These are phyloP conservation scores for Ogataea minuta DNA, from an alignment of 805 yeast genomes.

Conservation along the genomic window DNA sequence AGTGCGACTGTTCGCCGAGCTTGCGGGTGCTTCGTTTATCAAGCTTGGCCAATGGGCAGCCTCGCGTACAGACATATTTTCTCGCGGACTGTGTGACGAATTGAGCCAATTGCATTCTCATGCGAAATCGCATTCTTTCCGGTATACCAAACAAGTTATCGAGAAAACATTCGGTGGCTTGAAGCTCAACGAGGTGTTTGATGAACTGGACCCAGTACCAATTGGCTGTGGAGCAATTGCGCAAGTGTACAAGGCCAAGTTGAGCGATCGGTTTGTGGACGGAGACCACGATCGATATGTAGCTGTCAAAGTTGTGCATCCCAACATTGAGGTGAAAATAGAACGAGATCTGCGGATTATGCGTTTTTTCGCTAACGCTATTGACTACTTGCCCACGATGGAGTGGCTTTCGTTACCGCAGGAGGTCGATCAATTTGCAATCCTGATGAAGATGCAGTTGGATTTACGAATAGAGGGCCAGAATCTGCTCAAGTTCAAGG, in stretches of 20 bases:
- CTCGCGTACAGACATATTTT: conserved; percentile 89
- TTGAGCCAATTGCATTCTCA: conserved; percentile 78
- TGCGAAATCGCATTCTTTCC: conserved; percentile 69
- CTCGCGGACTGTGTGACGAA: conserved; percentile 73
- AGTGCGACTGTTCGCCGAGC: conserved; percentile 65
- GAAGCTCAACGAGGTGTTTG: conserved; percentile 71
- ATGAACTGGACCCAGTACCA: conserved; percentile 70
- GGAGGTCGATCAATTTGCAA: conserved; percentile 85
- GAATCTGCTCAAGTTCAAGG: conserved; percentile 68
- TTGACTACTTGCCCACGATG: conserved; percentile 85
- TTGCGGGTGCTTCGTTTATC: conserved; percentile 89
- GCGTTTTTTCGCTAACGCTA: conserved; percentile 69
- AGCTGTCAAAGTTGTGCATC: conserved; percentile 92
- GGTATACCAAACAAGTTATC: conserved; percentile 57
- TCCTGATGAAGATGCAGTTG: conserved; percentile 83
- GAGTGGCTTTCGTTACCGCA: conserved; percentile 96
- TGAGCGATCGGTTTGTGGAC: conserved; percentile 42
- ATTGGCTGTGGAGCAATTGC: conserved; percentile 99
- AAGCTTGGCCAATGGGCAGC: conserved; percentile 99
- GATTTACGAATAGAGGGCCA: conserved; percentile 88
- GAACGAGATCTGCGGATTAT: conserved; percentile 81
- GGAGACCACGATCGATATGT: conserved; percentile 53
- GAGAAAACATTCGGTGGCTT: conserved; percentile 54
- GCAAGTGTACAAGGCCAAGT: conserved; percentile 80
- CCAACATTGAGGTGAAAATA: conserved; percentile 69